phyloP scores from a whole-genome alignment of 495 filamentous ascomycete species.

The Penicillium antarcticum region DNA sequence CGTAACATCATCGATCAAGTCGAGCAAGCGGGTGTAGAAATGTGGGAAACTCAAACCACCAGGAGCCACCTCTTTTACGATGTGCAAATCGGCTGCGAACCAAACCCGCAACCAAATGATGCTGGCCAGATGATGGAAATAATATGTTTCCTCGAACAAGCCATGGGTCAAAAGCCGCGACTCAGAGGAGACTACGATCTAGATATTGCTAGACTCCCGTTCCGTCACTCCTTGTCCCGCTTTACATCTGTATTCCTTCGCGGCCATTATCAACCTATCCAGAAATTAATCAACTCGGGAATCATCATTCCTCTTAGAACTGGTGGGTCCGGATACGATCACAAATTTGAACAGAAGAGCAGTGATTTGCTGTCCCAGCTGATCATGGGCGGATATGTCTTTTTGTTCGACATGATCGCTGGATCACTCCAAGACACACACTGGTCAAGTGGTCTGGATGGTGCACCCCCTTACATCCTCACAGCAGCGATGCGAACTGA shows the following conservation, averaged over 20 bases:
- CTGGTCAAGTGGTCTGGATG: not conserved
- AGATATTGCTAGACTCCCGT: not conserved
- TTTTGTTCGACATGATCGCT: slow-evolving; percentile 2
- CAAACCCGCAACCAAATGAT: not conserved
- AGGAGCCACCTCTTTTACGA: not conserved
- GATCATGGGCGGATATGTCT: not conserved
- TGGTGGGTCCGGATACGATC: no score
- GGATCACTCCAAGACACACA: not conserved
- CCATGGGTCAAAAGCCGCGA: not conserved
- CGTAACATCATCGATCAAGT: not conserved
- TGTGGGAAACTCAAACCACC: not conserved
- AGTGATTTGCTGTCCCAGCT: not conserved
- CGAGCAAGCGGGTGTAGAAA: not conserved
- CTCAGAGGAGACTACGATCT: not conserved
- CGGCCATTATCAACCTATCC: slow-evolving; percentile 1
- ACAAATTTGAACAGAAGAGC: no score
- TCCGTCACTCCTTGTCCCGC: not conserved
- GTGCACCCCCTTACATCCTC: not conserved
- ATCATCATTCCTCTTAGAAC: no score
- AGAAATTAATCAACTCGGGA: not conserved
- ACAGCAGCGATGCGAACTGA: not conserved
- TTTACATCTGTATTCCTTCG: not conserved
- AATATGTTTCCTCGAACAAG: not conserved
- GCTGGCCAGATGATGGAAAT: slow-evolving; percentile 5
- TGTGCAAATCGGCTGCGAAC: not conserved